Evolutionary conservation across 805 yeast genomes (phyloP), one percentile per base, ranked within the genome.

Genomic region (Ogataea allantospora): DNA sequence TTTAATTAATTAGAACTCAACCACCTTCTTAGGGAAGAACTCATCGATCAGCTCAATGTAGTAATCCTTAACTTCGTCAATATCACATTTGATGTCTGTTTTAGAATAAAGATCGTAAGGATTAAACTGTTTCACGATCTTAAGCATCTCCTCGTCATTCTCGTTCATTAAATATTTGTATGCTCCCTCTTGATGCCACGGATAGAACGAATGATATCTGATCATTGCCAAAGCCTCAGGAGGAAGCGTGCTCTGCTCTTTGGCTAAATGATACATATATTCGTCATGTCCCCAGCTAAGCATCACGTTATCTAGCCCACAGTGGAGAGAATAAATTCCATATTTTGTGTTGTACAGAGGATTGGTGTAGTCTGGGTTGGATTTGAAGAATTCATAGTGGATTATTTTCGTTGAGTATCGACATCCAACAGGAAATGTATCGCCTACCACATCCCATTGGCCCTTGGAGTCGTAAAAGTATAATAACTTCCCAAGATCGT

Each of bases 401-500:
- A 81, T 80, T 33, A 76, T 78, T 45, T 73, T 71, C 40, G 71
- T 71, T 50, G 76, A 78, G 51, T 70, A 80, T 42, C 70, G 70
- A 55, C 88, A 81, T 3, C 88, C 88, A 17, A 81, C 85, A 0
- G 88, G 85, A 51, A 81, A 81, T 3, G 88, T 81, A 54, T 81
- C 88, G 5, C 88, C 88, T 14, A 81, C 88, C 20, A 81, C 88
- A 53, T 81, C 87, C 88, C 88, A 81, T 55, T 81, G 88, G 6
- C 88, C 88, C 48, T 76, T 69, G 10, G 86, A 80, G 48, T 79
- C 87, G 51, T 74, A 81, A 47, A 80, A 81, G 54, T 81, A 81
- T 12, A 81, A 63, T 12, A 81, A 66, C 51, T 81, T 81, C 0
- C 88, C 88, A 43, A 81, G 61, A 54, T 81, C 88, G 52, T 81